Evolutionary conservation across 352 stramenopile genomes (phyloP), one percentile per base, ranked within the genome.

Genomic region (Globisporangium apiculatum): DNA sequence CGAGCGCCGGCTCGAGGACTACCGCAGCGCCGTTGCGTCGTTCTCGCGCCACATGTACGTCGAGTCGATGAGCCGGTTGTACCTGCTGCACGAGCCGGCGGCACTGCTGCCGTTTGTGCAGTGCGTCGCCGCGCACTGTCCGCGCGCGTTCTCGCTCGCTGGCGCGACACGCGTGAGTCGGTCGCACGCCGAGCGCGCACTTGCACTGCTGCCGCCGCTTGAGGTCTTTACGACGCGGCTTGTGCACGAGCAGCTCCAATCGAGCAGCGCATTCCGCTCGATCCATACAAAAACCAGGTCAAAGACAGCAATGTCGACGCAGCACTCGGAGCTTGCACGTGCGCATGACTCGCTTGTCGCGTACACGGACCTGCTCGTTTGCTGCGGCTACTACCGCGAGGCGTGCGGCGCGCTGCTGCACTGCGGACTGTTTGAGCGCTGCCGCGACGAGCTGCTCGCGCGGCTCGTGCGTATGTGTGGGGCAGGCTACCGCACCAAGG

Each of bases 41-140:
- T 91, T 89, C 52, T 89, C 81, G 43, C 91, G 91, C 66, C 82
- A 94, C 69, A 86, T 94, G 78, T 95, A 95, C 60, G 71, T 95
- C 52, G 85, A 95, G 63, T 88, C 74, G 3, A 87, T 93, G 75
- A 74, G 69, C 38, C 79, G 85, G 1, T 65, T 95, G 57, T 92
- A 91, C 61, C 56, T 89, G n/a, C 62, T 90, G 37, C 79, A 95
- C 35, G 70, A 86, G 47, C 79, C 85, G 5, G 48, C 45, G 14
- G 64, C 67, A 18, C 52, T 93, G 37, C 59, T 87, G 56, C 55
- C 72, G 35, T 92, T 95, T 53, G 72, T 95, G 12, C 48, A 41
- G 15, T 83, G 70, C 55, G 71, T 93, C 47, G 71, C 76, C 18
- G 60, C 69, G 49, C 87, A 75, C 50, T 87, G 72, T 36, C 83